phyloP scores from a whole-genome alignment of 139 green algal genomes.

The Edaphochlamys debaryana region DNA sequence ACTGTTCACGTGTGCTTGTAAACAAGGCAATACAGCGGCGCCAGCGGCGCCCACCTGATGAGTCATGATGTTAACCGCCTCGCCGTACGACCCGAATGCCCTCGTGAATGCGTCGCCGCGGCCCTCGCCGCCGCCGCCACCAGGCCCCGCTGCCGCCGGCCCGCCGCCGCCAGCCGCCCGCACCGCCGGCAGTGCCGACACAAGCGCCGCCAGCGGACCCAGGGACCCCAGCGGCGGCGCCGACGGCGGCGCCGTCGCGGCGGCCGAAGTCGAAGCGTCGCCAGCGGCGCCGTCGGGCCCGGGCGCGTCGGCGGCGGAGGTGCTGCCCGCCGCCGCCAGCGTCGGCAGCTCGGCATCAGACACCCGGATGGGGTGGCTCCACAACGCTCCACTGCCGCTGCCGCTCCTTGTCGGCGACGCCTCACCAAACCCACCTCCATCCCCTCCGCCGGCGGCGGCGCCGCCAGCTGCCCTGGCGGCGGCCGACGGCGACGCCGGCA shows the following conservation, averaged over 20 bases:
- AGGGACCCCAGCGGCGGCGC: no score
- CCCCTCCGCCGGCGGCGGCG: no score
- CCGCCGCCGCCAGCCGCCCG: background rate
- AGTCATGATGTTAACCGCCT: background rate
- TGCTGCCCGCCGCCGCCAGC: no score
- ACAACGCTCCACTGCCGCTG: background rate
- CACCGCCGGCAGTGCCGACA: constrained; percentile 10
- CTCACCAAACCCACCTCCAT: background rate
- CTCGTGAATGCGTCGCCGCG: background rate
- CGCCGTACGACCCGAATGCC: background rate
- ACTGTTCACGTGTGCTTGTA: no score
- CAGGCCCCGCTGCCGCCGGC: no score
- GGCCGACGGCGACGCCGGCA: background rate
- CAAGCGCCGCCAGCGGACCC: background rate
- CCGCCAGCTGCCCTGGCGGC: background rate
- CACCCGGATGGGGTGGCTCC: no score
- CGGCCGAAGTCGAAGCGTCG: no score
- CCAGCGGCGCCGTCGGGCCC: background rate
- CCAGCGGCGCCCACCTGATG: background rate
- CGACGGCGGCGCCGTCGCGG: no score
- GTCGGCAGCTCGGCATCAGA: no score
- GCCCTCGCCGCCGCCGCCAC: background rate
- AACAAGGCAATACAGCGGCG: no score
- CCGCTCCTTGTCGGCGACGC: background rate
- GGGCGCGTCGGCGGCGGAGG: no score